Conservation (phyloP, 2,329 filamentous ascomycete species). For the Aspergillus niger region DNA sequence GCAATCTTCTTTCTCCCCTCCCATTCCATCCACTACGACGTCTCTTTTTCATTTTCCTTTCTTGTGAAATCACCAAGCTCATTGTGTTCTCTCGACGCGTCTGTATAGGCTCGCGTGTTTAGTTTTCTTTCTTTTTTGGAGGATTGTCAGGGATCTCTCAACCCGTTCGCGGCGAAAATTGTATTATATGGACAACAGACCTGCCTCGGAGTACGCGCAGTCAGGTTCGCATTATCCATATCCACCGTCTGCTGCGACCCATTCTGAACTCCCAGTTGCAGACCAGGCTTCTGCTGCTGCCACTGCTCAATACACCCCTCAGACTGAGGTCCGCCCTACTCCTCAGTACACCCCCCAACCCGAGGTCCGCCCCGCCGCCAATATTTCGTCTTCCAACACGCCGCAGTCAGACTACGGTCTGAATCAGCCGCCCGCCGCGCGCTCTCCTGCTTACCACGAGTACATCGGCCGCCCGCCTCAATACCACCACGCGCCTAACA, state of each 20-base stretch:
- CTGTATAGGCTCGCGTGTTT: slow-evolving; percentile 29
- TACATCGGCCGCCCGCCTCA: slow-evolving; percentile 74
- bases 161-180: slow-evolving; percentile 29
- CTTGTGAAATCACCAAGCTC: slow-evolving; percentile 28
- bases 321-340: slow-evolving; percentile 41
- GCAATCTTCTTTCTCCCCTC: slow-evolving; percentile 16
- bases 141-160: slow-evolving; percentile 25
- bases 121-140: slow-evolving; percentile 13
- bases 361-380: slow-evolving; percentile 69
- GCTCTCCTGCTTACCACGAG: slow-evolving; percentile 82
- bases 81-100: slow-evolving; percentile 35
- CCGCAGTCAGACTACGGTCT: slow-evolving; percentile 87
- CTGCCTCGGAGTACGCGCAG: slow-evolving; percentile 77
- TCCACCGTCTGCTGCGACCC: slow-evolving; percentile 56
- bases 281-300: slow-evolving; percentile 86
- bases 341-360: slow-evolving; percentile 77
- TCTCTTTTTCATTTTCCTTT: slow-evolving; percentile 12
- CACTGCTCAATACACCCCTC: slow-evolving; percentile 44
- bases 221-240: slow-evolving; percentile 74
- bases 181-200: slow-evolving; percentile 60
- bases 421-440: slow-evolving; percentile 71
- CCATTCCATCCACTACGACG: slow-evolving; percentile 12
- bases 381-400: slow-evolving; percentile 76
- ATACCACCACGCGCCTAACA: slow-evolving; percentile 73
- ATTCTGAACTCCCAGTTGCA: slow-evolving; percentile 84